These are phyloP conservation scores for Lepidium sativum DNA, from an alignment of 345 rosid species.

Conservation along the genomic window DNA sequence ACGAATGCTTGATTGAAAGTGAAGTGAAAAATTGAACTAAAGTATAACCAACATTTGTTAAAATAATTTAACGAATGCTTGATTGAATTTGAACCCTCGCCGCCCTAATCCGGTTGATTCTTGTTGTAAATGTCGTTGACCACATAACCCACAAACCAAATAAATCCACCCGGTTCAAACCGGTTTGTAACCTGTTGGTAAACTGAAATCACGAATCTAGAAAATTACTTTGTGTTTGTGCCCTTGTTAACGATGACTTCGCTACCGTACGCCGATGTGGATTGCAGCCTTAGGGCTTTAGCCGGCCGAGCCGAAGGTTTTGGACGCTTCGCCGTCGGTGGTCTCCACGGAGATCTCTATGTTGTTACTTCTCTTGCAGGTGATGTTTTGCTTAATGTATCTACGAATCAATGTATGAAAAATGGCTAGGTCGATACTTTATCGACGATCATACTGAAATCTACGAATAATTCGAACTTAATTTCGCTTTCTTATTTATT, in stretches of 20 bases:
- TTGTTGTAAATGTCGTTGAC: not conserved
- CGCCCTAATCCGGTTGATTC: too few species aligned
- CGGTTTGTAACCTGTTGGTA: not conserved
- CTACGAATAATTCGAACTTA: not conserved
- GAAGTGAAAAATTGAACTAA: too few species aligned
- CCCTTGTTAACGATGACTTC: slow-evolving; percentile 26
- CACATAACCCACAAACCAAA: not conserved
- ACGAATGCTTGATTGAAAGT: too few species aligned
- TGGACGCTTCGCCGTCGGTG: slow-evolving; percentile 63
- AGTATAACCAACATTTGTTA: too few species aligned
- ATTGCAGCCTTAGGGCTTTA: slow-evolving; percentile 43
- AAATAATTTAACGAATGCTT: too few species aligned
- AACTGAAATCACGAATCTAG: not conserved
- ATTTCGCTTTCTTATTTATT: not conserved
- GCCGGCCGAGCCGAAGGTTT: slow-evolving; percentile 78
- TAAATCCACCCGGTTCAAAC: not conserved
- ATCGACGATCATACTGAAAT: not conserved
- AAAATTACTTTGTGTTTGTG: not conserved
- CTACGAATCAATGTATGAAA: not conserved
- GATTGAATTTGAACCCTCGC: too few species aligned
- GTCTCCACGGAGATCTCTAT: slow-evolving; percentile 56
- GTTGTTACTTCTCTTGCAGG: slow-evolving; percentile 57
- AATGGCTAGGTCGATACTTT: not conserved
- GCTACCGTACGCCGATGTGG: slow-evolving; percentile 57
- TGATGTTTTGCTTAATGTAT: slow-evolving; percentile 3